Base-by-base conservation (phyloP, 306 rosid genomes). In the Rosa persica region DNA sequence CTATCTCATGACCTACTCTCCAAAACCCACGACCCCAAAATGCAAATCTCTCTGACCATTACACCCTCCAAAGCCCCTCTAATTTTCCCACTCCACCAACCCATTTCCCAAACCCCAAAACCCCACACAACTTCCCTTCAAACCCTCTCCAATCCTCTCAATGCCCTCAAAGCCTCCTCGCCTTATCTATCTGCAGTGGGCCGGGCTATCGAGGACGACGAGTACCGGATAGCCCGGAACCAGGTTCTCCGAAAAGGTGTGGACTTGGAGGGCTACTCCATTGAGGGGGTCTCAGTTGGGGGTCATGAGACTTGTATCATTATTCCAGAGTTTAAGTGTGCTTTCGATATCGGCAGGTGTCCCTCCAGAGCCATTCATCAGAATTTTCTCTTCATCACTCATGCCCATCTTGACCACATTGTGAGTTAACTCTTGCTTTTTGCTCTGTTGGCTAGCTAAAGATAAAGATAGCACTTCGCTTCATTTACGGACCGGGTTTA, bases 321-420 rank as follows among this genome's bases (percentile, higher is more conserved):
- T 17, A 78, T 95, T 60, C 98, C 98, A 0, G 97, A 95, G 49
- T 95, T 95, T 62, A 95, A 95, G 76, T 92, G 93, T 48, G 83
- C 96, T n/a, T 95, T 95, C 67, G 98, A 95, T 78, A 95, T 92
- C 46, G 97, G 98, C 34, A 88, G 91, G 81, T 91, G 93, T 70
- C 98, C 98, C 20, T 43, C 87, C 6, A 86, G 98, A 77, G 97
- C 98, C 4, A 89, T 91, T 87, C 95, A 95, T 40, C 98, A 92
- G 68, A 92, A 93, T 51, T 92, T 91, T 49, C 81, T 92, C 25
- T 95, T 88, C 49, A 89, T 95, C 67, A 95, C 98, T 85, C 97
- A 95, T 84, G 98, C 93, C 79, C 98, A 95, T 80, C 98, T 95
- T 80, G 98, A 95, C 81, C 98, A 92, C 85, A 95, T 95, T 92